Evolutionary conservation across 192 early-diverging fungal species (phyloP).

Genomic region (Mortierella claussenii): DNA sequence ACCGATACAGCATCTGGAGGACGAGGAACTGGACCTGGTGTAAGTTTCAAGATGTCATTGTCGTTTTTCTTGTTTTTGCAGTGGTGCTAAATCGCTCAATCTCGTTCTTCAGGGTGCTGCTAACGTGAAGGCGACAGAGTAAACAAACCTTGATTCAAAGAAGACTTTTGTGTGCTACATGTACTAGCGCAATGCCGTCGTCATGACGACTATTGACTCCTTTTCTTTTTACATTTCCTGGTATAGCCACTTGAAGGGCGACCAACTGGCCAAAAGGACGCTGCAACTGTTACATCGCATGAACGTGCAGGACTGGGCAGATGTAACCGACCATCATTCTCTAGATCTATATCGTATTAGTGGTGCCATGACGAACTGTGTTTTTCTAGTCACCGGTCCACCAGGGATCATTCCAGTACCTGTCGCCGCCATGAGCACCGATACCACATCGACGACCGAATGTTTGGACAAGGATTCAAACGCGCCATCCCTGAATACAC

Average conservation of each 20-base stretch:
- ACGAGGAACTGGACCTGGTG: conserved; percentile 33
- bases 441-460: neutral
- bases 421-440: too few relatives aligned
- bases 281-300: conserved; percentile 38
- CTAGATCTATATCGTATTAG: conserved; percentile 37
- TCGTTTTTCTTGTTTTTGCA: neutral
- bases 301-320: conserved; percentile 47
- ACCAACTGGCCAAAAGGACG: conserved; percentile 8
- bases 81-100: too few relatives aligned
- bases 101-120: too few relatives aligned
- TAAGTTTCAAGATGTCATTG: conserved; percentile 6
- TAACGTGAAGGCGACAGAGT: too few relatives aligned
- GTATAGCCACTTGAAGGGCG: conserved; percentile 29
- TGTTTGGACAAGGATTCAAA: neutral
- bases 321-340: conserved; percentile 28
- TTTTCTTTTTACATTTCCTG: neutral
- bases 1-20: conserved; percentile 6
- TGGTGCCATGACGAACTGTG: conserved; percentile 53
- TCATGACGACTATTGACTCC: too few relatives aligned
- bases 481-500: neutral
- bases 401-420: neutral
- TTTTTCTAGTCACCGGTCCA: conserved; percentile 38
- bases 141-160: too few relatives aligned
- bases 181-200: too few relatives aligned
- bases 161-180: too few relatives aligned